These are phyloP conservation scores for Hyaloscypha hepaticicola DNA, from an alignment of 495 filamentous ascomycete species.

Conservation along the genomic window DNA sequence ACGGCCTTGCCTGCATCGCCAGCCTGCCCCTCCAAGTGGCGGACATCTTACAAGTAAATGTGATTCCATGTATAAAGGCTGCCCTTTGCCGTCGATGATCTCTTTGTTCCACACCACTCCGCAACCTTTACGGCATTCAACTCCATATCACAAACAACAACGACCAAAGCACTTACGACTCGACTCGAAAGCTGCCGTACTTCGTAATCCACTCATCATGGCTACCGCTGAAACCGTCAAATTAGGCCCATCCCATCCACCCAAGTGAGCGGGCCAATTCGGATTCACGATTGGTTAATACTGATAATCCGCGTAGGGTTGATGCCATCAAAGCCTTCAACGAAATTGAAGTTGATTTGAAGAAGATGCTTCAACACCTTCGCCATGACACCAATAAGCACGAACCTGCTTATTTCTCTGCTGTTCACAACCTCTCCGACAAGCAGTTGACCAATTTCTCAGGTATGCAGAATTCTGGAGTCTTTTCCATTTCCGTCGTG, in stretches of 20 bases:
- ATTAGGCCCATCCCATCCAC: constrained; percentile 46
- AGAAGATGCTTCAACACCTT: constrained; percentile 49
- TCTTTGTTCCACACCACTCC: neutral
- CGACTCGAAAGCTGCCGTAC: neutral
- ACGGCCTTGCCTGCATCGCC: neutral
- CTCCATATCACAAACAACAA: neutral
- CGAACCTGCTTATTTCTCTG: constrained; percentile 49
- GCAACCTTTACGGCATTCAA: neutral
- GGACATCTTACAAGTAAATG: neutral
- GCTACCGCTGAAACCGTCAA: constrained; percentile 53
- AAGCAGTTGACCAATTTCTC: constrained; percentile 40
- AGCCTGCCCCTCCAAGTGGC: neutral
- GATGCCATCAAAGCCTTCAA: constrained; percentile 51
- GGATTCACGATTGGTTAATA: neutral
- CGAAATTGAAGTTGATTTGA: constrained; percentile 46
- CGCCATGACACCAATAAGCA: constrained; percentile 46
- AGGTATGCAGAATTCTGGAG: neutral
- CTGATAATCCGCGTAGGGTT: constrained; percentile 28
- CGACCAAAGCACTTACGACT: neutral
- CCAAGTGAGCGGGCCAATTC: constrained; percentile 32
- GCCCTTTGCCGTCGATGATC: neutral
- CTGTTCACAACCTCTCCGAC: constrained; percentile 42
- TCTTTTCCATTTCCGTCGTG: neutral
- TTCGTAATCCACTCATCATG: constrained; percentile 31
- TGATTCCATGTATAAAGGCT: neutral